phyloP scores from a whole-genome alignment of 179 eudicot genomes.

The Amaranthus tricolor region DNA sequence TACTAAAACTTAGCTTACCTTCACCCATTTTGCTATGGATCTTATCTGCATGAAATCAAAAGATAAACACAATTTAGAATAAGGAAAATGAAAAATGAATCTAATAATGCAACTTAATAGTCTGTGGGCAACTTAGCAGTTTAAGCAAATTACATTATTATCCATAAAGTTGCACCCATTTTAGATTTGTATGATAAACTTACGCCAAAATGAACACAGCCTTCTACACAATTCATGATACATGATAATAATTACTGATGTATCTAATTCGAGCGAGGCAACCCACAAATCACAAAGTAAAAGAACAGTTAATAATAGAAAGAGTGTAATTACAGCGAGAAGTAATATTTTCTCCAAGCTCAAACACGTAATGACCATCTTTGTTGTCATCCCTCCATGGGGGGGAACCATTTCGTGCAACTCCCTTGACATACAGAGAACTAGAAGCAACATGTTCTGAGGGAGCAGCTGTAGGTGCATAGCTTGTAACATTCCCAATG shows the following conservation, averaged over 20 bases:
- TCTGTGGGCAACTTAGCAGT: too few relatives aligned
- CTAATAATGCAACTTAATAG: too few relatives aligned
- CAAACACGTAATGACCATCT: conserved; percentile 97
- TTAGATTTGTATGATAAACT: neutral
- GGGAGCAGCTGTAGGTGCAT: conserved; percentile 55
- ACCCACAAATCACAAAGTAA: neutral
- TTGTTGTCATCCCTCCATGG: conserved; percentile 93
- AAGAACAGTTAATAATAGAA: conserved; percentile 34
- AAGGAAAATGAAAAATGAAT: too few relatives aligned
- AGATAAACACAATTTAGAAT: too few relatives aligned
- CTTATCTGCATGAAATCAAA: conserved; percentile 48
- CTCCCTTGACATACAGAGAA: conserved; percentile 60
- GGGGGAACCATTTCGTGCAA: conserved; percentile 80
- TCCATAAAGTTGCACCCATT: neutral
- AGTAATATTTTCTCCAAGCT: conserved; percentile 93
- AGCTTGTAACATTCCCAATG: conserved; percentile 72
- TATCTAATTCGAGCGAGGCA: neutral
- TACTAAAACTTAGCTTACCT: conserved; percentile 71
- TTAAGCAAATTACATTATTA: too few relatives aligned
- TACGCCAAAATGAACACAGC: conserved; percentile 6
- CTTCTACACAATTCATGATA: neutral
- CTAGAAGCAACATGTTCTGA: conserved; percentile 55
- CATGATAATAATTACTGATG: neutral
- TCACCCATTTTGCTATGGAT: conserved; percentile 89
- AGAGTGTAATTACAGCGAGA: conserved; percentile 95